Evolutionary conservation across 306 rosid species (phyloP).

Genomic region (Trifolium subterraneum): DNA sequence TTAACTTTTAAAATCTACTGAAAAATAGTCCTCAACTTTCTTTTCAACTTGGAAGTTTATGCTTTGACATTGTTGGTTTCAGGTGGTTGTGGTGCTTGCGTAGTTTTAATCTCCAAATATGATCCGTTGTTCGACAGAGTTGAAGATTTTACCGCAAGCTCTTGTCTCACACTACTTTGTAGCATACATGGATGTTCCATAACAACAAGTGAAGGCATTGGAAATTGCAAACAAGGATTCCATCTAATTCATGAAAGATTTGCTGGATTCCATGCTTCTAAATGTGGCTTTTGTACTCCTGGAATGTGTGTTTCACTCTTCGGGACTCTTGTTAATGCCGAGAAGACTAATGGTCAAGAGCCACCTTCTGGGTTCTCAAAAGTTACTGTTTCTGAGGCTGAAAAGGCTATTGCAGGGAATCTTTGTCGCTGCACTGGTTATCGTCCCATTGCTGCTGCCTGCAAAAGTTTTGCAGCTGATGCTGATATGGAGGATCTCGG

Average conservation of each 20-base stretch:
- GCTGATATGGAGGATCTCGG: slow-evolving; percentile 95
- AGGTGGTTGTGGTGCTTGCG: slow-evolving; percentile 99
- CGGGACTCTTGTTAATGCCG: slow-evolving; percentile 73
- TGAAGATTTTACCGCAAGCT: slow-evolving; percentile 71
- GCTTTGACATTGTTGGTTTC: slow-evolving; percentile 42
- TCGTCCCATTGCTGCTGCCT: slow-evolving; percentile 86
- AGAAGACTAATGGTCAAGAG: slow-evolving; percentile 55
- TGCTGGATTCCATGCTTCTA: slow-evolving; percentile 88
- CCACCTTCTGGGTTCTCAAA: slow-evolving; percentile 85
- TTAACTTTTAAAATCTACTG: background rate
- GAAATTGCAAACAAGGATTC: no score
- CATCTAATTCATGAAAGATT: slow-evolving; percentile 83
- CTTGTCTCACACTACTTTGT: slow-evolving; percentile 87
- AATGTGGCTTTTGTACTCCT: slow-evolving; percentile 95
- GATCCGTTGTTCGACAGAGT: slow-evolving; percentile 63
- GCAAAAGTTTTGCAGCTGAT: slow-evolving; percentile 86
- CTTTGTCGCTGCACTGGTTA: slow-evolving; percentile 98
- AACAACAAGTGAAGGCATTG: slow-evolving; percentile 87
- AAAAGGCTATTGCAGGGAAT: slow-evolving; percentile 80
- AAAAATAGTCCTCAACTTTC: background rate
- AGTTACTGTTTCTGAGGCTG: slow-evolving; percentile 73
- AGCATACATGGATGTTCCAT: slow-evolving; percentile 72
- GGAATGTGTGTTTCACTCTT: slow-evolving; percentile 88
- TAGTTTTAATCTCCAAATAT: slow-evolving; percentile 81
- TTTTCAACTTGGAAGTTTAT: slow-evolving; percentile 30